These are phyloP conservation scores for Dichomitus squalens DNA, from an alignment of 1,284 basidiomycete genomes.

Conservation along the genomic window DNA sequence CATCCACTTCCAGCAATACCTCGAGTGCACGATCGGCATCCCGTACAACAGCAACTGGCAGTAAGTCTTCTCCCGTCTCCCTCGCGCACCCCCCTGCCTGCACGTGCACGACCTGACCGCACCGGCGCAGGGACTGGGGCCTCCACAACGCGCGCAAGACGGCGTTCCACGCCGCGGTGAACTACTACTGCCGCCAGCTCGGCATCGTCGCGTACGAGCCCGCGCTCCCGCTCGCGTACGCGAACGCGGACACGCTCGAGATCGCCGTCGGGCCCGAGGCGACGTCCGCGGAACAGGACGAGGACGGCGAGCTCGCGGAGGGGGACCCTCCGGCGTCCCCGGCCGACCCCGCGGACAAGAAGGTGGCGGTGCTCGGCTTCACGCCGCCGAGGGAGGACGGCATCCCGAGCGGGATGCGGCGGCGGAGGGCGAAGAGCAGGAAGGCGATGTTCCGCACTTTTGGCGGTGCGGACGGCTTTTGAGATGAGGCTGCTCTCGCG, in stretches of 20 bases:
- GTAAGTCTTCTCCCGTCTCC: constrained; percentile 14
- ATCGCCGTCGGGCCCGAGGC: constrained; percentile 16
- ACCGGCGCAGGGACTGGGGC: constrained; percentile 55
- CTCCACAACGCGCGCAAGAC: constrained; percentile 61
- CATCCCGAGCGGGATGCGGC: constrained; percentile 24
- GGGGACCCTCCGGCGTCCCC: constrained; percentile 20
- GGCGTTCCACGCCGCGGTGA: constrained; percentile 75
- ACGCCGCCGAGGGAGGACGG: constrained; percentile 25
- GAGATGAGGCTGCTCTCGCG: not conserved
- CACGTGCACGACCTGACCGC: not conserved
- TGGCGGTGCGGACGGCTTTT: constrained; percentile 24
- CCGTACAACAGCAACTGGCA: constrained; percentile 53
- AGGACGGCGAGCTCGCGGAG: constrained; percentile 23
- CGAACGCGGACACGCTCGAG: constrained; percentile 40
- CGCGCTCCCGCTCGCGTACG: constrained; percentile 57
- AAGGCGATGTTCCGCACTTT: constrained; percentile 28
- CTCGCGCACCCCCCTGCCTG: not conserved
- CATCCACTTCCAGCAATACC: constrained; percentile 62
- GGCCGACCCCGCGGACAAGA: constrained; percentile 8
- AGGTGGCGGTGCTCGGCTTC: constrained; percentile 22
- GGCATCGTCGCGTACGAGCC: constrained; percentile 63
- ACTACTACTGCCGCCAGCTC: constrained; percentile 68
- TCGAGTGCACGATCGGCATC: constrained; percentile 70
- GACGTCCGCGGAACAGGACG: constrained; percentile 24
- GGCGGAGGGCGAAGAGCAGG: constrained; percentile 28